Percentiles rank a stretch among this genome's conserved stretches.
phyloP scores from a whole-genome alignment of 805 yeast genomes.

The Metschnikowia colocasiae region DNA sequence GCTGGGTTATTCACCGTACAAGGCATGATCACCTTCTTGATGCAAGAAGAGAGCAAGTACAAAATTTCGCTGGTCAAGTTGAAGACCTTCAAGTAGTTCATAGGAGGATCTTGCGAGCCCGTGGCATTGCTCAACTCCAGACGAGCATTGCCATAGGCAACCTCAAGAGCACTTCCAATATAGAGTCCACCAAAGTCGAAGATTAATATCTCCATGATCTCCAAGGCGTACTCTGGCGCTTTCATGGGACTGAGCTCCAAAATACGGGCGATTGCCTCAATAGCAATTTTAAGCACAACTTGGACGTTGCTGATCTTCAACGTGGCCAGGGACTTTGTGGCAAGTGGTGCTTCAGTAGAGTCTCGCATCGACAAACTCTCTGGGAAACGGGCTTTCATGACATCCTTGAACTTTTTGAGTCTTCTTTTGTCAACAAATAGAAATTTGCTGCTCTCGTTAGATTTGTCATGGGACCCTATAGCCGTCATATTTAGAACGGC shows the following conservation, averaged over 20 bases:
- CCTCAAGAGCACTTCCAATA: conserved; percentile 71
- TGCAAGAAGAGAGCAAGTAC: conserved; percentile 63
- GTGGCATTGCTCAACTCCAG: conserved; percentile 29
- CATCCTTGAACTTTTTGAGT: conserved; percentile 51
- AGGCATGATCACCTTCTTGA: conserved; percentile 73
- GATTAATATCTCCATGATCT: conserved; percentile 62
- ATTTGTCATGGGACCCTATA: conserved; percentile 13
- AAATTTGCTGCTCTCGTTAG: conserved; percentile 28
- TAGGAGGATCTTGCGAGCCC: conserved; percentile 31
- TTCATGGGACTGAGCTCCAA: conserved; percentile 67
- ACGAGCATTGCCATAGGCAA: conserved; percentile 49
- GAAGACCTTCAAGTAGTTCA: conserved; percentile 49
- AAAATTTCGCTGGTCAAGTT: conserved; percentile 56
- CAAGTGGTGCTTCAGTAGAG: conserved; percentile 12
- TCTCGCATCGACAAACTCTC: conserved; percentile 17
- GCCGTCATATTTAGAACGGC: conserved; percentile 20
- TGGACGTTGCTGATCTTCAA: conserved; percentile 52
- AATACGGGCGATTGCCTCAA: conserved; percentile 74
- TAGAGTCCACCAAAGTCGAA: conserved; percentile 71
- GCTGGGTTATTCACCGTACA: conserved; percentile 59
- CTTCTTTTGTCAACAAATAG: conserved; percentile 40
- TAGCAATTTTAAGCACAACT: conserved; percentile 57
- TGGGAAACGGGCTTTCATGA: conserved; percentile 48
- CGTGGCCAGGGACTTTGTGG: conserved; percentile 16
- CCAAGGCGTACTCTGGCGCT: conserved; percentile 59